Evolutionary conservation across 495 filamentous ascomycete species (phyloP).

Genomic region (Talaromyces nanjingensis): DNA sequence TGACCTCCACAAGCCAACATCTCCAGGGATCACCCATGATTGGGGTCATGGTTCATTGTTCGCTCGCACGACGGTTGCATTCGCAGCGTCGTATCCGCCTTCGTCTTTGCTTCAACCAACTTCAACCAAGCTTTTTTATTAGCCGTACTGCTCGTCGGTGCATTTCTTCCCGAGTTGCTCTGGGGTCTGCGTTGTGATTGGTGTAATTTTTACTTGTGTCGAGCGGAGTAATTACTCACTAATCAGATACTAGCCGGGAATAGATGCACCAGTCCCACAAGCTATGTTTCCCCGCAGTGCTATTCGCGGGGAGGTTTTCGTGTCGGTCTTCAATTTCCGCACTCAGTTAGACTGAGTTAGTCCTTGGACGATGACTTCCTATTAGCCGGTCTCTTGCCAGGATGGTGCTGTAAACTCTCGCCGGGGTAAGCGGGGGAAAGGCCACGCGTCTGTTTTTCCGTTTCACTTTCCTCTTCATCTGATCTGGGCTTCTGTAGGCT

Average conservation of each 20-base stretch:
- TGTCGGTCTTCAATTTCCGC: not conserved
- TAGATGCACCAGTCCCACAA: constrained; percentile 15
- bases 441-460: constrained; percentile 1
- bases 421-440: constrained; percentile 7
- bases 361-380: not conserved
- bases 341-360: not conserved
- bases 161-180: constrained; percentile 6
- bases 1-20: constrained; percentile 17
- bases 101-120: not conserved
- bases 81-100: constrained; percentile 1
- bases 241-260: constrained; percentile 13
- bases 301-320: not conserved
- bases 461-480: not conserved
- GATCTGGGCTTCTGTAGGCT: not conserved
- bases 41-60: constrained; percentile 11
- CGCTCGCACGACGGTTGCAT: constrained; percentile 13
- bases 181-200: not conserved
- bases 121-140: constrained; percentile 6
- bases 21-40: constrained; percentile 11
- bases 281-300: constrained; percentile 3
- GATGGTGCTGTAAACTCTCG: not conserved
- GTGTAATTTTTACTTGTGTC: constrained; percentile 17
- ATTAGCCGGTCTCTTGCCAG: not conserved
- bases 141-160: constrained; percentile 3
- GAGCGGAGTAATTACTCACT: constrained; percentile 11